Evolutionary conservation across 2,329 filamentous ascomycete species (phyloP).

Genomic region (Pyrenochaeta sp.): DNA sequence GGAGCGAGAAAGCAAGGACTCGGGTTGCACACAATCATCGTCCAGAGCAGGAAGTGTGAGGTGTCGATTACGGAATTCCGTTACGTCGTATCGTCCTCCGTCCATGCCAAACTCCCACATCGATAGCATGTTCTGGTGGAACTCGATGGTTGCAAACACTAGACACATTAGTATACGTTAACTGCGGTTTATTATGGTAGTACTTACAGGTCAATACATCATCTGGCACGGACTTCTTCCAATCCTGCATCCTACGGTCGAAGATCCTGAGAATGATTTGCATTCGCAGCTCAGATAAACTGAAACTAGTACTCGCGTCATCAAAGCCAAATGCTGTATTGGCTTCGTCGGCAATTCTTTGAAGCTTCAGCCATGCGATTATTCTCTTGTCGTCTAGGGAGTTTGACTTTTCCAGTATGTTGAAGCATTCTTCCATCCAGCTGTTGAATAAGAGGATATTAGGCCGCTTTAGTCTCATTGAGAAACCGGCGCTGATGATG

Average conservation of each 20-base stretch:
- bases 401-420: constrained; percentile 43
- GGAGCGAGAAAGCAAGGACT: constrained; percentile 42
- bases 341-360: constrained; percentile 48
- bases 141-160: constrained; percentile 38
- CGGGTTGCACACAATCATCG: constrained; percentile 43
- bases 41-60: constrained; percentile 46
- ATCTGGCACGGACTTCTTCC: constrained; percentile 41
- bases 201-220: constrained; percentile 42
- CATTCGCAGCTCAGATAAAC: constrained; percentile 45
- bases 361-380: constrained; percentile 43
- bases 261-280: constrained; percentile 48
- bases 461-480: constrained; percentile 45
- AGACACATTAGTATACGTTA: not conserved
- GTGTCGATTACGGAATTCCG: constrained; percentile 45
- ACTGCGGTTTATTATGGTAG: not conserved
- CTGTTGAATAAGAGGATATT: constrained; percentile 47
- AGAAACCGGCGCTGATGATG: constrained; percentile 43
- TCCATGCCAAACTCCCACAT: constrained; percentile 52
- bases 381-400: constrained; percentile 40
- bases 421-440: constrained; percentile 48
- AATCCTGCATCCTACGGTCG: constrained; percentile 47
- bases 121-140: constrained; percentile 43
- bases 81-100: constrained; percentile 46
- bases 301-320: constrained; percentile 49
- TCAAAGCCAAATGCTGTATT: constrained; percentile 50